A percentile compares a stretch with the other conserved stretches of the same genome.
Conservation (phyloP, 768 basidiomycete genomes). For the Mycena belliarum region DNA sequence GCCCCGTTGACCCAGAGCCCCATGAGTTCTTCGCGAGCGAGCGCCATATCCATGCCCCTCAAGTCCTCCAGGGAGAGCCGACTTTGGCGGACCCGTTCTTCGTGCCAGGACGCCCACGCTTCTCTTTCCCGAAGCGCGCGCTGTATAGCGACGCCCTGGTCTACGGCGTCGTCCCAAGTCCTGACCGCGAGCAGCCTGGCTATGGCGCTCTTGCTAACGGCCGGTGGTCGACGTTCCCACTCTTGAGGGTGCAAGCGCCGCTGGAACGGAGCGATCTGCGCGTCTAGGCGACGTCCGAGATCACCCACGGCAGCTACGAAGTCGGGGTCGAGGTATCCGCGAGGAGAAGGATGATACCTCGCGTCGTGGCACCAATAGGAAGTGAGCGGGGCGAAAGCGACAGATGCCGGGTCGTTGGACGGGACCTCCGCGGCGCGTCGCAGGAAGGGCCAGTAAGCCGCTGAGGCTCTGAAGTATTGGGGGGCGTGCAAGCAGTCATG, state of each 20-base stretch:
- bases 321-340: too few relatives aligned
- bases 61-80: background rate
- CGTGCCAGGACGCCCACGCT: background rate
- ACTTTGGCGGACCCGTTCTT: background rate
- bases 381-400: background rate
- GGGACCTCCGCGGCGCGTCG: background rate
- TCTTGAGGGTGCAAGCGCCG: too few relatives aligned
- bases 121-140: background rate
- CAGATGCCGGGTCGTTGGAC: background rate
- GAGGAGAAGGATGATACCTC: too few relatives aligned
- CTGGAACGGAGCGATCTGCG: too few relatives aligned
- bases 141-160: background rate
- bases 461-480: background rate
- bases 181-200: background rate
- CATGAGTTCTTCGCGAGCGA: background rate
- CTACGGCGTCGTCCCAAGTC: background rate
- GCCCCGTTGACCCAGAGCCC: background rate
- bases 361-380: too few relatives aligned
- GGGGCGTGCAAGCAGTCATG: background rate
- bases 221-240: too few relatives aligned
- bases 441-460: background rate
- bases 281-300: too few relatives aligned
- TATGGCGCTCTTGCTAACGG: background rate
- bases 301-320: too few relatives aligned
- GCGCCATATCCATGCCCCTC: background rate